These are phyloP conservation scores for Trypanosomatidae sp. DNA, from an alignment of 208 protist species.

Conservation along the genomic window DNA sequence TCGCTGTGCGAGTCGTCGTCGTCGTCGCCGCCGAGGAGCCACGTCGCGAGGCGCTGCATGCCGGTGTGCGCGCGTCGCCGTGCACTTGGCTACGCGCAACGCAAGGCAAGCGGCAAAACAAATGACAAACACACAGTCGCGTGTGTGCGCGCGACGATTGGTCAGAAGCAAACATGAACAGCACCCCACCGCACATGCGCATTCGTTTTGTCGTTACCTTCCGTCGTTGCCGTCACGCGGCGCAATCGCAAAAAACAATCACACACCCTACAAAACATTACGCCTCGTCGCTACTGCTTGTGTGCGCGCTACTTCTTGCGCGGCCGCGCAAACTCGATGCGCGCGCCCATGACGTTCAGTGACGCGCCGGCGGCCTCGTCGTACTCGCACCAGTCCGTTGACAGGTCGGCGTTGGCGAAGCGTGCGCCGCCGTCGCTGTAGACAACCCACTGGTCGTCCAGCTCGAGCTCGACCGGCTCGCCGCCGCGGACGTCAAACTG, in stretches of 20 bases:
- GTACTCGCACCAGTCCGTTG: constrained; percentile 60
- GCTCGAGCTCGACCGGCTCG: constrained; percentile 33
- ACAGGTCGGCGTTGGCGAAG: constrained; percentile 47
- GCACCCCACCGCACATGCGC: too few relatives aligned
- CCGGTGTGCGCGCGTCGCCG: too few relatives aligned
- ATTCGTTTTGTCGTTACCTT: background rate
- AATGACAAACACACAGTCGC: too few relatives aligned
- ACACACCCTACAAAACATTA: background rate
- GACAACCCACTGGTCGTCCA: constrained; percentile 52
- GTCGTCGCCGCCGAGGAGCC: too few relatives aligned
- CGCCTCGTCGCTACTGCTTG: background rate
- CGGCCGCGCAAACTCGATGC: constrained; percentile 16
- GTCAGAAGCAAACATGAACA: too few relatives aligned
- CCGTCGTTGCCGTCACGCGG: background rate
- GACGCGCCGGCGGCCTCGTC: constrained; percentile 21
- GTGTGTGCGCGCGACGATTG: too few relatives aligned
- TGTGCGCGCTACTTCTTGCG: constrained; percentile 18
- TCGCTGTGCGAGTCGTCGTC: too few relatives aligned
- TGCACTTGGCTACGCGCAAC: too few relatives aligned
- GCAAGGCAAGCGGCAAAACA: too few relatives aligned
- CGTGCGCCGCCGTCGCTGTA: constrained; percentile 5
- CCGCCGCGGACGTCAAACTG: constrained; percentile 50
- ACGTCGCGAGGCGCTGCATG: too few relatives aligned
- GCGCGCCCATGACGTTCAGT: constrained; percentile 19
- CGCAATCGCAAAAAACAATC: background rate